Evolutionary conservation across 441 rosid species (phyloP), one percentile per base, ranked within the genome.

Genomic region (Syzygium malaccense): DNA sequence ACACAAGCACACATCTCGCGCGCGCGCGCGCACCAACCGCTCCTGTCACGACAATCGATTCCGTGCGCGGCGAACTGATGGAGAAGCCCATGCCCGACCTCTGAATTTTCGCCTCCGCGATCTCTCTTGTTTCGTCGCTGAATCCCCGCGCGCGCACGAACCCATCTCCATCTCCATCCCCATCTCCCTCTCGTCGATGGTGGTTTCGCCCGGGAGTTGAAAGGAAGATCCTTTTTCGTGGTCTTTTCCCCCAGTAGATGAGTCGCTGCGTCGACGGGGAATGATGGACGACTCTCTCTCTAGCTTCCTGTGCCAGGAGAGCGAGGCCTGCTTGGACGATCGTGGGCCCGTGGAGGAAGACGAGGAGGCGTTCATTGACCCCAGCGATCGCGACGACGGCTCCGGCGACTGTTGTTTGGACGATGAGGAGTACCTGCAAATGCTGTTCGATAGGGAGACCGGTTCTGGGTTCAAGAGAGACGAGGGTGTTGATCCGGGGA

Each of bases 371-470:
- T 87, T 86, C 20, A 45, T 68, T 80, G 55, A 68, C 58, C 41
- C 87, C 7, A 17, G 33, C 48, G 87, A 32, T 56, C 10, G 32
- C 75, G 60, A 45, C 53, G n/a, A 58, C 37, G 78, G 56, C 15
- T 19, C 20, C 13, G 1, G 79, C 79, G 79, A 68, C 11, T 68
- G 26, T 33, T 0, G 79, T 33, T 33, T 33, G 9, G 88, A 25
- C 28, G 87, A 91, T 64, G 94, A 91, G 6, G 92, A 91, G 91
- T 88, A 89, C 86, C 48, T 92, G 87, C 78, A 88, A 87, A 87
- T 89, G 87, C 85, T 95, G 89, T 51, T 92, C 87, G 89, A 90
- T 51, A 92, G 88, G 91, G 96, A 95, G 92, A 89, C 53, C 54
- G 88, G 17, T 84, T 90, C 87, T 84, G 93, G 92, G 71, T 91